Evolutionary conservation across 805 yeast genomes (phyloP), one percentile per base, ranked within the genome.

Genomic region (Candida peoriensis): DNA sequence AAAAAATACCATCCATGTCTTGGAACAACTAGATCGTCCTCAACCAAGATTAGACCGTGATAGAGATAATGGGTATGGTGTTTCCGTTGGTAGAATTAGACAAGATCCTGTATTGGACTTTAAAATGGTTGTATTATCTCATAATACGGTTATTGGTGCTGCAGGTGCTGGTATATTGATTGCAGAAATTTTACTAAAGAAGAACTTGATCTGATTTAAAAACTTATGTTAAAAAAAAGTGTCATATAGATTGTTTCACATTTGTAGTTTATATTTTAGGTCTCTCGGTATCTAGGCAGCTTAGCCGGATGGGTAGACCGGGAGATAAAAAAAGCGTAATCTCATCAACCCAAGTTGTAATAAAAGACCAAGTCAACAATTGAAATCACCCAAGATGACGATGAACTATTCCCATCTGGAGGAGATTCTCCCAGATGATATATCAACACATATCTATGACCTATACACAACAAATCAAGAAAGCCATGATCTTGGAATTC

Each of bases 81-180:
- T 90, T 34, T 74, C 94, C 30, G 97, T 93, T 33, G 97, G 98
- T 33, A 76, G 98, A 64, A 66, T 93, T 41, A 81, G 98, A 68
- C 84, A 78, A 50, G 98, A 93, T 58, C 88, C 95, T 8, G 86
- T 93, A 10, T 72, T 93, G 50, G 98, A 93, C 61, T 78, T 74
- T 69, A 93, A 93, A 68, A 90, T 93, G 89, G 96, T 93, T 36
- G 93, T 88, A n/a, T 69, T 93, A 47, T 89, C 97, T 19, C 98
- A 93, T 64, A 93, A 93, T 72, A 93, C 98, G 36, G 75, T 93
- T 52, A 86, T 93, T 48, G 98, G 98, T 56, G 98, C 98, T 55
- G 98, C 98, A 18, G 98, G 98, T 59, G 83, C 97, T 8, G 98
- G 98, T 61, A 72, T 93, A 42, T 76, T 93, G 61, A 93, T 93